Conservation (phyloP, 176 grass and related monocot genomes). For the Cocos nucifera region DNA sequence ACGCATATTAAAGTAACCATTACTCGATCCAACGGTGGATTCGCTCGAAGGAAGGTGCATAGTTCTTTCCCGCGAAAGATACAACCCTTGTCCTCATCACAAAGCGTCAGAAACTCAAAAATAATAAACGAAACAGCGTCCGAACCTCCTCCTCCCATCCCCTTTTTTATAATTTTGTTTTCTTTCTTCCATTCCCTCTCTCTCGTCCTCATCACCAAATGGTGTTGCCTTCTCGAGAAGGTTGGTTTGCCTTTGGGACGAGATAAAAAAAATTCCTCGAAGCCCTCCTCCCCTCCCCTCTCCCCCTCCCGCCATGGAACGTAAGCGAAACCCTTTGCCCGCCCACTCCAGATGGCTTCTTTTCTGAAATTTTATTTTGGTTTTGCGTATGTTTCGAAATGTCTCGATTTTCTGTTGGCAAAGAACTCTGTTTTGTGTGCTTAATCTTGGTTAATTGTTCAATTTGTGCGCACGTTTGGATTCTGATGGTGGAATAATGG, state of each 20-base stretch:
- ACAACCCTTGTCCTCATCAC: too few species aligned
- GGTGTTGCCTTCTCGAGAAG: neutral
- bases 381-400: neutral
- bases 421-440: neutral
- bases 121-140: too few species aligned
- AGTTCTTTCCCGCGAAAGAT: too few species aligned
- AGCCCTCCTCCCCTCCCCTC: too few species aligned
- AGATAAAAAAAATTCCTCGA: neutral
- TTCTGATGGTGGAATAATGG: too few species aligned
- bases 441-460: neutral
- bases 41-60: too few species aligned
- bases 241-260: neutral
- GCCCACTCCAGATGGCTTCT: neutral
- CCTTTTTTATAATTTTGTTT: too few species aligned
- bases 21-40: too few species aligned
- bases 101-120: too few species aligned
- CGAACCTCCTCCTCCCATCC: too few species aligned
- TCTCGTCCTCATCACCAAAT: neutral
- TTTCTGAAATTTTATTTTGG: neutral
- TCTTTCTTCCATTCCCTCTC: neutral
- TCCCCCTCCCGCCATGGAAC: conserved; percentile 3
- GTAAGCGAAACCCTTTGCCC: neutral
- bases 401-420: neutral
- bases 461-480: too few species aligned
- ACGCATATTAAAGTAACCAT: too few species aligned